A percentile compares a stretch with the other conserved stretches of the same genome.
Conservation (phyloP, 208 protist species). For the Trypanosoma melophagium region DNA sequence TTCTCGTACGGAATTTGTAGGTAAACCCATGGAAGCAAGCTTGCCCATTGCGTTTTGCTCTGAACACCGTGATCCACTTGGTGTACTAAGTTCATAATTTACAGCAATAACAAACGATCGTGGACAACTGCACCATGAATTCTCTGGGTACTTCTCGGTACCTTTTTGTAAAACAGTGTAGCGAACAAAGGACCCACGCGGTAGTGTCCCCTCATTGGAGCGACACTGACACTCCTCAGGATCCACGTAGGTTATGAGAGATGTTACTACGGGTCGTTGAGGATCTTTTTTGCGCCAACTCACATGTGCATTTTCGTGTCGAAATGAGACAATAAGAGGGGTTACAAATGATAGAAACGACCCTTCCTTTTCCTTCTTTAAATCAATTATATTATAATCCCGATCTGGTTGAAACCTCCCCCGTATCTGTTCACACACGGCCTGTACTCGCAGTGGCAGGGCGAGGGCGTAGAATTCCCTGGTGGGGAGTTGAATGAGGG, state of each 20-base stretch:
- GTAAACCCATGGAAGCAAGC: slow-evolving; percentile 70
- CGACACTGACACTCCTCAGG: slow-evolving; percentile 57
- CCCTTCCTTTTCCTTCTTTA: slow-evolving; percentile 48
- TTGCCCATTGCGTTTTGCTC: slow-evolving; percentile 90
- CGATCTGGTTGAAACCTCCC: slow-evolving; percentile 56
- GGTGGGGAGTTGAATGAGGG: slow-evolving; percentile 46
- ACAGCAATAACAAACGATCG: slow-evolving; percentile 72
- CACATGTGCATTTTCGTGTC: slow-evolving; percentile 51
- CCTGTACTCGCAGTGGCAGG: slow-evolving; percentile 48
- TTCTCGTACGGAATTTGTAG: slow-evolving; percentile 78
- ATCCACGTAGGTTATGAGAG: slow-evolving; percentile 85
- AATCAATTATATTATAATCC: slow-evolving; percentile 57
- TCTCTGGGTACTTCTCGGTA: slow-evolving; percentile 20
- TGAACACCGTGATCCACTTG: slow-evolving; percentile 86
- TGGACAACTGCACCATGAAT: slow-evolving; percentile 76
- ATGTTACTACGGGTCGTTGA: slow-evolving; percentile 78
- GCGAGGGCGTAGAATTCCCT: slow-evolving; percentile 53
- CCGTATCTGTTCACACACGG: slow-evolving; percentile 75
- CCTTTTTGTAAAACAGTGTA: no score
- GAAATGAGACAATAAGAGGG: slow-evolving; percentile 49
- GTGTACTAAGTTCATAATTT: slow-evolving; percentile 91
- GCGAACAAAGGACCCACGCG: no score
- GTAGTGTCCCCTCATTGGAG: slow-evolving; percentile 12
- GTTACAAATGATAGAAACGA: slow-evolving; percentile 60
- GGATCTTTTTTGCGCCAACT: slow-evolving; percentile 89